Conservation (phyloP, 2,329 filamentous ascomycete species). For the Sporothrix brunneoviolacea region DNA sequence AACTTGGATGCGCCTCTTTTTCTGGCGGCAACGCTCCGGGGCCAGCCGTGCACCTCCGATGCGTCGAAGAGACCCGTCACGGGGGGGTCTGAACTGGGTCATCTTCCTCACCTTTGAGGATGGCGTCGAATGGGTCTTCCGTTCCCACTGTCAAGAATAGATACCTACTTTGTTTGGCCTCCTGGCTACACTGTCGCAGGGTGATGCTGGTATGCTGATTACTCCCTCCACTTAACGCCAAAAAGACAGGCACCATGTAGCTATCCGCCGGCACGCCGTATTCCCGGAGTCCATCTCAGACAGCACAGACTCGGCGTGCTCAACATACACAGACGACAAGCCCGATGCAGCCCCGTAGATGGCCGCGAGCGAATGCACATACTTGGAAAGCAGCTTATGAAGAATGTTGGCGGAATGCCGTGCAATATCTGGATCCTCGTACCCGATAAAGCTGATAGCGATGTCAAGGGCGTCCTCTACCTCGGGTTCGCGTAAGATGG, state of each 20-base stretch:
- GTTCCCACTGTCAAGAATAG: too few species aligned
- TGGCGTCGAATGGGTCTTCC: too few species aligned
- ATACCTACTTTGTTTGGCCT: too few species aligned
- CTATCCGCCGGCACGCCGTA: background rate
- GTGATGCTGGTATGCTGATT: too few species aligned
- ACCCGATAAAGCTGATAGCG: background rate
- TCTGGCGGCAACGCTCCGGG: too few species aligned
- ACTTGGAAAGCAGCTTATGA: slow-evolving; percentile 3
- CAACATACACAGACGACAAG: background rate
- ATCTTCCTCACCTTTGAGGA: too few species aligned
- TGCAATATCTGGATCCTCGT: background rate
- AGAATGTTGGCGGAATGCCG: background rate
- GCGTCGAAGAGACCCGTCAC: too few species aligned
- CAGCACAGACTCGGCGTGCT: background rate
- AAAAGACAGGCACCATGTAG: background rate
- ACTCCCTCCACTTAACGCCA: background rate
- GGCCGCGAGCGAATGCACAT: background rate
- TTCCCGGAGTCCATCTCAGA: background rate
- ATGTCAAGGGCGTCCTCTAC: background rate
- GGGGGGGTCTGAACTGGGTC: too few species aligned
- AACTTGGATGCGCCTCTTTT: too few species aligned
- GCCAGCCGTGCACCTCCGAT: too few species aligned
- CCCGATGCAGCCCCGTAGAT: slow-evolving; percentile 2
- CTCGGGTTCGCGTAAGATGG: background rate
- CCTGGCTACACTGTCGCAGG: too few species aligned